Conservation (phyloP, 1,284 basidiomycete genomes). For the Puccinia brachypodii region DNA sequence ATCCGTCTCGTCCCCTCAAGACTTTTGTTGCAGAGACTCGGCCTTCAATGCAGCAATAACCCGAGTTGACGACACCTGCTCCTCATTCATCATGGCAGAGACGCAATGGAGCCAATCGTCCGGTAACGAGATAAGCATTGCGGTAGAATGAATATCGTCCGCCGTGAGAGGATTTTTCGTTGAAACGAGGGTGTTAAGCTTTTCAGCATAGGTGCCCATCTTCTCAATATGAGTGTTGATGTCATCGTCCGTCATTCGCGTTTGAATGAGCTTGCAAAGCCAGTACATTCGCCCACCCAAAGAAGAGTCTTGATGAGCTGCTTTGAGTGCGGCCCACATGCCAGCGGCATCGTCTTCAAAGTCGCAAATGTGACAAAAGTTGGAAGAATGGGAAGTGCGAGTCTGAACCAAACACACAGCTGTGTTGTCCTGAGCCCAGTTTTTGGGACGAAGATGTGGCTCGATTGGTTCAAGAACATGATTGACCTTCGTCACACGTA, state of each 20-base stretch:
- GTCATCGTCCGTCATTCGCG: background rate
- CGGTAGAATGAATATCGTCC: background rate
- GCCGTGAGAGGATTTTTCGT: background rate
- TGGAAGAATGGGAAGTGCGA: background rate
- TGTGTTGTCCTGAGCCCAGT: background rate
- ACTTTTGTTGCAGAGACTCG: background rate
- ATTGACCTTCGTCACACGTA: too few species aligned
- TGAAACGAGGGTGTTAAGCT: background rate
- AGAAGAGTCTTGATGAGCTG: slow-evolving; percentile 5
- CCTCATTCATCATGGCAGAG: too few species aligned
- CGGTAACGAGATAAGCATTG: background rate
- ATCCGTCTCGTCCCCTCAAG: background rate
- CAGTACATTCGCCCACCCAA: slow-evolving; percentile 1
- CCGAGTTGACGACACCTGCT: too few species aligned
- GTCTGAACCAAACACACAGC: background rate
- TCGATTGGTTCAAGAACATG: too few species aligned
- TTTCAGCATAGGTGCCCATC: background rate
- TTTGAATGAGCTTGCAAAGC: background rate
- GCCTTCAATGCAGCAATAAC: background rate
- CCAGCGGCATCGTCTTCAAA: background rate
- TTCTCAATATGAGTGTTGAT: background rate
- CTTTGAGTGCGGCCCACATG: background rate
- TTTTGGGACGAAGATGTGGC: too few species aligned
- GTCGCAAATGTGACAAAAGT: background rate
- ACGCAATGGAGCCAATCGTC: background rate